Evolutionary conservation across 208 protist species (phyloP).

Genomic region (Leishmania guyanensis): DNA sequence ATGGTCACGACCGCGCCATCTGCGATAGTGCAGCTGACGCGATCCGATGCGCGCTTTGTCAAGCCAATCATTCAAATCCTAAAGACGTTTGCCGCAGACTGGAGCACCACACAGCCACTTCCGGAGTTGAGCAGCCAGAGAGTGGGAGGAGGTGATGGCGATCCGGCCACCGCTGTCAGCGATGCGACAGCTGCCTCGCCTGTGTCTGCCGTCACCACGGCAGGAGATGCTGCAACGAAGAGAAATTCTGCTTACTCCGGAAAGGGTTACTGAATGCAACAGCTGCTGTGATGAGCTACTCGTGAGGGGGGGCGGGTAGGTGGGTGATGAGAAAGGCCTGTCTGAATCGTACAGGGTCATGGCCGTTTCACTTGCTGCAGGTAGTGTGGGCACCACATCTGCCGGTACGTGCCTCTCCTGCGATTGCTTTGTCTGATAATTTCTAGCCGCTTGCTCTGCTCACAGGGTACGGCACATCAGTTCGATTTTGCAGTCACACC

Average conservation of each 20-base stretch:
- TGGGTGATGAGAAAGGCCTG: background rate
- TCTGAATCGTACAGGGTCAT: no score
- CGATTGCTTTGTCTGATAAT: no score
- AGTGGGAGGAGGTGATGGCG: background rate
- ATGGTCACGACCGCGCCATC: slow-evolving; percentile 34
- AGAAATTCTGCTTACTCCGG: background rate
- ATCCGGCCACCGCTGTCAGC: background rate
- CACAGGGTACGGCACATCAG: background rate
- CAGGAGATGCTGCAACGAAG: background rate
- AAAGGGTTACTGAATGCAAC: background rate
- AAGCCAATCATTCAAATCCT: slow-evolving; percentile 28
- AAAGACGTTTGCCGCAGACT: slow-evolving; percentile 23
- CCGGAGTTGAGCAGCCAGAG: background rate
- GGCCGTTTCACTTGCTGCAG: no score
- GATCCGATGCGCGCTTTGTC: slow-evolving; percentile 28
- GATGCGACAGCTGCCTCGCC: background rate
- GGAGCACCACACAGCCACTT: background rate
- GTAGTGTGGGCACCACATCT: no score
- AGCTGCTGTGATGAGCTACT: background rate
- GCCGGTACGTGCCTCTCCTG: no score
- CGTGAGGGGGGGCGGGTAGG: no score
- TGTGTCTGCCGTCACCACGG: background rate
- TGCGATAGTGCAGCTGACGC: slow-evolving; percentile 39
- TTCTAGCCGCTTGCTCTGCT: no score
- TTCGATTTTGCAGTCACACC: background rate